Evolutionary conservation across 192 early-diverging fungal genomes (phyloP), one percentile per base, ranked within the genome.

Genomic region (Jimgerdemannia flammicorona): DNA sequence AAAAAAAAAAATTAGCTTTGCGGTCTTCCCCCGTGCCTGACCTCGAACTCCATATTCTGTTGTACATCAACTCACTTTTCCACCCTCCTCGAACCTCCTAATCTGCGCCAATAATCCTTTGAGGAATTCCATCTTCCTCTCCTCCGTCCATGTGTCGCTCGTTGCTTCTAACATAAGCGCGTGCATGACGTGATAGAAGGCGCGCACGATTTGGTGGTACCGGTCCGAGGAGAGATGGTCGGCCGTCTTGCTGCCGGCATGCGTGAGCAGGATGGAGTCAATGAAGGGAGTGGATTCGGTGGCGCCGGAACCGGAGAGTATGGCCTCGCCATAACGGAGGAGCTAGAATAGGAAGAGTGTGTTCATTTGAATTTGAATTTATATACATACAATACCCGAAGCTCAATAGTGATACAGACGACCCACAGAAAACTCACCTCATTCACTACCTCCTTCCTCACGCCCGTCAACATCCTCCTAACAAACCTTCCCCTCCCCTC

Each of bases 111-210:
- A 76, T 59, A 85, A 59, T 42, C 75, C 80, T 67, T 84, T 85
- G 3, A 85, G 75, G 43, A 85, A 77, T 2, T 78, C 79, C 17
- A 87, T 85, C 59, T 85, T 84, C 40, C 79, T 84, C n/a, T 79
- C 79, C 3, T 72, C 74, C 17, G 71, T 70, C 81, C 81, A 82
- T 3, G 79, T 73, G 20, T 81, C 49, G 14, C 49, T 59, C 8
- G 49, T 59, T 14, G 49, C 78, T 67, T 87, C 82, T 7, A 75
- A 78, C 59, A 84, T 71, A 42, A 87, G 71, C 40, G 82, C 73
- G 43, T 87, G 84, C 77, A 85, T 85, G 19, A 87, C 78, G 69
- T 85, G 79, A 10, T 79, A 69, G 73, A 82, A 82, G 0, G 81
- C 64, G 18, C 77, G 71, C 29, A 64, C 73, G 49, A 71, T 67